A percentile compares a stretch with the other conserved stretches of the same genome.
These are phyloP conservation scores for Penicillium hordei DNA, from an alignment of 2,329 filamentous ascomycete species.

Conservation along the genomic window DNA sequence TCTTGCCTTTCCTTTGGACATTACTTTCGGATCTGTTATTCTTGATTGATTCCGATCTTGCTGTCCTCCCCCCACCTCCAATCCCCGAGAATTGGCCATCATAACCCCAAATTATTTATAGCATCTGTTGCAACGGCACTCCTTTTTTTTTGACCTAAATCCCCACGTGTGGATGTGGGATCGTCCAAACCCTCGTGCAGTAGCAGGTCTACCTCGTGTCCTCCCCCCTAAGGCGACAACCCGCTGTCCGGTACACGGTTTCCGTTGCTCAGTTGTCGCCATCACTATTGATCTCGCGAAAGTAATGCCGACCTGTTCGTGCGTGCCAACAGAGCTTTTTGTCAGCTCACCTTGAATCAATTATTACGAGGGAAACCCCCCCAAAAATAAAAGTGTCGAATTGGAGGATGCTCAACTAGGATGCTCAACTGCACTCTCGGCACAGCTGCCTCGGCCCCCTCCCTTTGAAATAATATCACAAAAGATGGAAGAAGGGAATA, in stretches of 20 bases:
- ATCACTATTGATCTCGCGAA: slow-evolving; percentile 16
- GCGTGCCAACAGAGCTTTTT: slow-evolving; percentile 25
- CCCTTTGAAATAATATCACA: slow-evolving; percentile 7
- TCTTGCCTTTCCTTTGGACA: slow-evolving; percentile 9
- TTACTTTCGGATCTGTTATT: slow-evolving; percentile 6
- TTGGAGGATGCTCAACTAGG: slow-evolving; percentile 32
- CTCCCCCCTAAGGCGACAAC: slow-evolving; percentile 13
- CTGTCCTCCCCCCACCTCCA: slow-evolving; percentile 1
- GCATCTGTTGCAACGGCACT: slow-evolving; percentile 12
- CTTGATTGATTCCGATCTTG: slow-evolving; percentile 5
- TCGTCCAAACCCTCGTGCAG: slow-evolving; percentile 28
- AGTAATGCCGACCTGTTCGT: slow-evolving; percentile 38
- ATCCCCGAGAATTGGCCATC: slow-evolving; percentile 8
- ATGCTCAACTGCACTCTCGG: slow-evolving; percentile 30
- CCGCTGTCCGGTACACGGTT: slow-evolving; percentile 34
- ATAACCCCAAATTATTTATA: slow-evolving; percentile 17
- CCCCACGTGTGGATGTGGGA: slow-evolving; percentile 20
- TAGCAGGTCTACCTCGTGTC: slow-evolving; percentile 34
- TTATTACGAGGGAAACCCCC: not conserved
- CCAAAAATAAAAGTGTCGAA: slow-evolving; percentile 11
- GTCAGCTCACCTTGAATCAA: slow-evolving; percentile 27
- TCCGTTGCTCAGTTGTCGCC: slow-evolving; percentile 13
- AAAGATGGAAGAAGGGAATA: slow-evolving; percentile 25
- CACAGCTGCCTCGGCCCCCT: slow-evolving; percentile 23
- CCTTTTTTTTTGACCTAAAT: slow-evolving; percentile 20